A percentile compares a stretch with the other conserved stretches of the same genome.
These are phyloP conservation scores for Skeletonema menzelii DNA, from an alignment of 108 stramenopile species.

Conservation along the genomic window DNA sequence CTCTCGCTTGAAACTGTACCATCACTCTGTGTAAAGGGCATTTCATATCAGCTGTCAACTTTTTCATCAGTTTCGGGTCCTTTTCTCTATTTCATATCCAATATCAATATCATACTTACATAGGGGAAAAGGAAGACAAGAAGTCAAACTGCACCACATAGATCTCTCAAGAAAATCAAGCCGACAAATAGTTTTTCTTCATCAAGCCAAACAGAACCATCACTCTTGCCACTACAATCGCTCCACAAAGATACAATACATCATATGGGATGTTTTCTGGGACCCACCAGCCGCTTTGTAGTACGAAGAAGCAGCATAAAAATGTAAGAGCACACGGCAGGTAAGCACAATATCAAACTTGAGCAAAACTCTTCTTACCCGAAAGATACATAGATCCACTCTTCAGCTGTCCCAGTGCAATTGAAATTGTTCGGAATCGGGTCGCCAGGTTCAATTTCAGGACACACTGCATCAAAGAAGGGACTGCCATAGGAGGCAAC, in stretches of 20 bases:
- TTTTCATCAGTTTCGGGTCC: no score
- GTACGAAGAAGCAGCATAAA: not conserved
- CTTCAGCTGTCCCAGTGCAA: conserved; percentile 61
- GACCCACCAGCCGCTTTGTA: conserved; percentile 32
- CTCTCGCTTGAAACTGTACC: no score
- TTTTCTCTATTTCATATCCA: no score
- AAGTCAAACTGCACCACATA: not conserved
- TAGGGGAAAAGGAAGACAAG: not conserved
- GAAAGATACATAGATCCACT: conserved; percentile 60
- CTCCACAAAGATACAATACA: conserved; percentile 48
- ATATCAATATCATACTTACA: no score
- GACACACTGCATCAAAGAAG: conserved; percentile 50
- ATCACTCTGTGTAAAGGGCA: no score
- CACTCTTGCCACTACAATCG: conserved; percentile 47
- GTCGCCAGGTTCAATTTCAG: conserved; percentile 5
- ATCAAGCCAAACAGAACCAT: conserved; percentile 48
- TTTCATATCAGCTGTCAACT: no score
- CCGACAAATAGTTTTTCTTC: conserved; percentile 53
- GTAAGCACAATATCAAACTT: not conserved
- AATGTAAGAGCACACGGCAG: not conserved
- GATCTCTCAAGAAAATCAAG: not conserved
- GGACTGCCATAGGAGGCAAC: conserved; percentile 44
- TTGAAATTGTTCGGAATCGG: conserved; percentile 3
- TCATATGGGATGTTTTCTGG: conserved; percentile 53
- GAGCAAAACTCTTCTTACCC: conserved; percentile 7